Percentiles rank a stretch among this genome's conserved stretches.
Evolutionary conservation across 2,329 filamentous ascomycete species (phyloP).

Genomic region (Xylariaceae sp.): DNA sequence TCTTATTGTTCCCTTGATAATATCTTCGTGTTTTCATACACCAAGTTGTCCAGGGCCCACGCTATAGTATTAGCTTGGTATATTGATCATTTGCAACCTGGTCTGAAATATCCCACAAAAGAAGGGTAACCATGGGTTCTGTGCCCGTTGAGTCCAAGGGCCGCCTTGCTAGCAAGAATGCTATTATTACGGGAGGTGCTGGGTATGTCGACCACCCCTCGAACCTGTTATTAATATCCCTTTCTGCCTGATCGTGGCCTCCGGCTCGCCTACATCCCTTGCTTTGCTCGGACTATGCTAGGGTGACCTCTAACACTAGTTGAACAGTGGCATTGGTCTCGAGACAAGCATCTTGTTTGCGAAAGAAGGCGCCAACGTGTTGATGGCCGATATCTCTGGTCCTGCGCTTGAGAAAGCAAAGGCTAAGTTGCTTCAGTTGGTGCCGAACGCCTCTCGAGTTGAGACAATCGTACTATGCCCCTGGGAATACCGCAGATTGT

Average conservation of each 20-base stretch:
- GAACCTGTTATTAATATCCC: too few relatives aligned
- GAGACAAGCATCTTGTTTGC: slow-evolving; percentile 91
- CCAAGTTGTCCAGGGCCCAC: too few relatives aligned
- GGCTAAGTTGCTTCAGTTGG: slow-evolving; percentile 75
- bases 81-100: too few relatives aligned
- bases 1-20: too few relatives aligned
- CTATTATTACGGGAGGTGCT: slow-evolving; percentile 81
- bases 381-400: slow-evolving; percentile 85
- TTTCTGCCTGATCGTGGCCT: too few relatives aligned
- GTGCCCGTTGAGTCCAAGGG: slow-evolving; percentile 44
- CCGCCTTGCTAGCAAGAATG: slow-evolving; percentile 65
- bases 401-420: slow-evolving; percentile 78
- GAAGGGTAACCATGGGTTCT: slow-evolving; percentile 41
- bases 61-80: too few relatives aligned
- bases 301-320: slow-evolving; percentile 7
- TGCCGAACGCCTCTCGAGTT: slow-evolving; percentile 65
- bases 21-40: too few relatives aligned
- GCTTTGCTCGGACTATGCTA: not conserved
- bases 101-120: not conserved
- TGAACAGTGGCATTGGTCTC: slow-evolving; percentile 81
- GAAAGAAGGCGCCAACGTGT: slow-evolving; percentile 82
- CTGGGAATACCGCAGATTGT: not conserved
- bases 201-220: slow-evolving; percentile 65
- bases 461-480: slow-evolving; percentile 58
- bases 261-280: not conserved